These are phyloP conservation scores for Chimonanthus salicifolius DNA, from an alignment of 164 flowering plant species.

Conservation along the genomic window DNA sequence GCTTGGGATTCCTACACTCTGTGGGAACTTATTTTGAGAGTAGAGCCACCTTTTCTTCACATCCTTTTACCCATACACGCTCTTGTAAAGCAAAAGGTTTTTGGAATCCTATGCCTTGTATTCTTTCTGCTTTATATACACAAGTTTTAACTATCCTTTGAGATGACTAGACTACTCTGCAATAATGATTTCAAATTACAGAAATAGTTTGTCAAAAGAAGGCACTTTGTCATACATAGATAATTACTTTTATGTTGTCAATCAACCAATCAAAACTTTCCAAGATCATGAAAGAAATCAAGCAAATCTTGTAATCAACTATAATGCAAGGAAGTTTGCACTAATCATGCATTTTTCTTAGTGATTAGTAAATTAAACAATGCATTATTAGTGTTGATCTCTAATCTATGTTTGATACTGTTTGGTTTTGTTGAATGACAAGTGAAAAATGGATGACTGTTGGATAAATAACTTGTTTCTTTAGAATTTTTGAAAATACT, in stretches of 20 bases:
- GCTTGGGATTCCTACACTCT: slow-evolving; percentile 5
- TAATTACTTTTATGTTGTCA: background rate
- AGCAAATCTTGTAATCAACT: background rate
- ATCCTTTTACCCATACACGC: background rate
- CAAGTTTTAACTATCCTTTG: background rate
- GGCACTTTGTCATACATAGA: no score
- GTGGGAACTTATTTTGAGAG: slow-evolving; percentile 6
- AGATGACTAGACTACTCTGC: background rate
- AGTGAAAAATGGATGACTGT: no score
- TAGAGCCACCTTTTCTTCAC: slow-evolving; percentile 6
- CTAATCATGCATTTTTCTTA: background rate
- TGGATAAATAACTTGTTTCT: no score
- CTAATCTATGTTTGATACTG: no score
- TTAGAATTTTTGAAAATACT: no score
- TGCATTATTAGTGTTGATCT: no score
- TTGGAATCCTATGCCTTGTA: slow-evolving; percentile 7
- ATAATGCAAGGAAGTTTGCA: background rate
- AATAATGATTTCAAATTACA: background rate
- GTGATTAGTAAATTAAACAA: background rate
- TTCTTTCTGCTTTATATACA: background rate
- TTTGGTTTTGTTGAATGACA: no score
- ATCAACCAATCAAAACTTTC: background rate
- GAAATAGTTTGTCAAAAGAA: no score
- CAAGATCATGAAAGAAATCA: background rate
- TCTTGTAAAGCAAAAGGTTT: background rate